These are phyloP conservation scores for Phytopythium kandeliae DNA, from an alignment of 352 stramenopile genomes.

Conservation along the genomic window DNA sequence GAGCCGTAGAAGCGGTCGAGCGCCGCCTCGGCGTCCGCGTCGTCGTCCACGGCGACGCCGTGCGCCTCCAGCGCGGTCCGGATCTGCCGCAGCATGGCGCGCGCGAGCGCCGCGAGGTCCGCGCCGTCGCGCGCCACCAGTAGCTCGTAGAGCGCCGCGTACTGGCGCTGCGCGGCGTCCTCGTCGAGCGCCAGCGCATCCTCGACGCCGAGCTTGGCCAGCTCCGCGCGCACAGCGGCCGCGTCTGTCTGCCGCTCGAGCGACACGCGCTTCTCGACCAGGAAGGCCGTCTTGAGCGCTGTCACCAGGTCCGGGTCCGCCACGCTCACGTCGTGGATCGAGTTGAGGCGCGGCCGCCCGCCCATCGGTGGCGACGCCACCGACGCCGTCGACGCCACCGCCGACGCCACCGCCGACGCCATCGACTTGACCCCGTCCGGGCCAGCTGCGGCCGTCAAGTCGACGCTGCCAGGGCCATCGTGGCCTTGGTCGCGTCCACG, in stretches of 20 bases:
- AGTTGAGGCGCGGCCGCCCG: slow-evolving; percentile 18
- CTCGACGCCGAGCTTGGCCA: slow-evolving; percentile 59
- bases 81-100: slow-evolving; percentile 56
- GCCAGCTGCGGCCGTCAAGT: too few species aligned
- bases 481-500: too few species aligned
- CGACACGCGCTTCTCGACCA: slow-evolving; percentile 70
- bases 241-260: slow-evolving; percentile 41
- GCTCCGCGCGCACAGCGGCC: slow-evolving; percentile 29
- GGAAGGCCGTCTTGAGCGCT: slow-evolving; percentile 45
- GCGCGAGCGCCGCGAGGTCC: slow-evolving; percentile 50
- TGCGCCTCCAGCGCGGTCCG: slow-evolving; percentile 53
- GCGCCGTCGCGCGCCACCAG: slow-evolving; percentile 68
- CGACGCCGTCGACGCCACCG: neutral
- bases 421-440: too few species aligned
- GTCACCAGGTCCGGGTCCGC: slow-evolving; percentile 50
- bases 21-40: slow-evolving; percentile 43
- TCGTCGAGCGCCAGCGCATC: slow-evolving; percentile 6
- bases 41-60: slow-evolving; percentile 51
- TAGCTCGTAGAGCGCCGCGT: slow-evolving; percentile 51
- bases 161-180: slow-evolving; percentile 27
- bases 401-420: too few species aligned
- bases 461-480: too few species aligned
- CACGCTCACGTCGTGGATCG: slow-evolving; percentile 49
- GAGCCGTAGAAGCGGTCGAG: slow-evolving; percentile 63
- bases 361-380: neutral